Evolutionary conservation across 2,329 filamentous ascomycete genomes (phyloP).

Genomic region (Aureobasidium pullulans): DNA sequence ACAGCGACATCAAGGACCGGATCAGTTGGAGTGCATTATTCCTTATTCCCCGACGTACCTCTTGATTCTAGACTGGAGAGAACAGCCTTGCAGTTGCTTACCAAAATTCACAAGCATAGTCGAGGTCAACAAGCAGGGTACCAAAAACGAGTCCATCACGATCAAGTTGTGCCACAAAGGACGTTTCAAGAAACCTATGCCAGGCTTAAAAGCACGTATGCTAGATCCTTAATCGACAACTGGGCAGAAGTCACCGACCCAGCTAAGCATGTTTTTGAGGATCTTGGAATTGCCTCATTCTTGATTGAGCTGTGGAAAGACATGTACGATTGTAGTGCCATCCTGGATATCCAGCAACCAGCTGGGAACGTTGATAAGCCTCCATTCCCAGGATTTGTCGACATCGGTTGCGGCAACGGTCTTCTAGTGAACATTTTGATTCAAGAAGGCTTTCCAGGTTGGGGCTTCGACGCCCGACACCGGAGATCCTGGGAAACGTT

Average conservation of each 20-base stretch:
- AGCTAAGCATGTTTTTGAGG: slow-evolving; percentile 89
- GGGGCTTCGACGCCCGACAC: slow-evolving; percentile 83
- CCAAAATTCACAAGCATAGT: slow-evolving; percentile 66
- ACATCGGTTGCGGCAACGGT: slow-evolving; percentile 94
- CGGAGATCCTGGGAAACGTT: slow-evolving; percentile 82
- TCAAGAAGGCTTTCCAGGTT: slow-evolving; percentile 73
- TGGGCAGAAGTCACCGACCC: slow-evolving; percentile 89
- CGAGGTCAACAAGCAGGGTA: slow-evolving; percentile 59
- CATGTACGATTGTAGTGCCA: slow-evolving; percentile 54
- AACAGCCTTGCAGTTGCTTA: slow-evolving; percentile 61
- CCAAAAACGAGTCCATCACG: slow-evolving; percentile 75
- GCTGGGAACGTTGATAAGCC: slow-evolving; percentile 4
- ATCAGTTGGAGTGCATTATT: slow-evolving; percentile 45
- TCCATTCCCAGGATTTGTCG: slow-evolving; percentile 79
- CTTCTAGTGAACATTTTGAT: slow-evolving; percentile 77
- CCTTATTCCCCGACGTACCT: slow-evolving; percentile 33
- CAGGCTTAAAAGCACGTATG: slow-evolving; percentile 71
- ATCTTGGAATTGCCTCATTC: slow-evolving; percentile 83
- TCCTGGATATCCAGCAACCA: neutral
- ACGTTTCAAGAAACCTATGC: slow-evolving; percentile 76
- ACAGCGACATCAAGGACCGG: slow-evolving; percentile 20
- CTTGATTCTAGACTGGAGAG: slow-evolving; percentile 42
- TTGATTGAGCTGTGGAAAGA: slow-evolving; percentile 83
- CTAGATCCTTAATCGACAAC: slow-evolving; percentile 56
- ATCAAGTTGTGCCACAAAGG: slow-evolving; percentile 69